phyloP scores from a whole-genome alignment of 306 rosid genomes.

The Quercus glauca region DNA sequence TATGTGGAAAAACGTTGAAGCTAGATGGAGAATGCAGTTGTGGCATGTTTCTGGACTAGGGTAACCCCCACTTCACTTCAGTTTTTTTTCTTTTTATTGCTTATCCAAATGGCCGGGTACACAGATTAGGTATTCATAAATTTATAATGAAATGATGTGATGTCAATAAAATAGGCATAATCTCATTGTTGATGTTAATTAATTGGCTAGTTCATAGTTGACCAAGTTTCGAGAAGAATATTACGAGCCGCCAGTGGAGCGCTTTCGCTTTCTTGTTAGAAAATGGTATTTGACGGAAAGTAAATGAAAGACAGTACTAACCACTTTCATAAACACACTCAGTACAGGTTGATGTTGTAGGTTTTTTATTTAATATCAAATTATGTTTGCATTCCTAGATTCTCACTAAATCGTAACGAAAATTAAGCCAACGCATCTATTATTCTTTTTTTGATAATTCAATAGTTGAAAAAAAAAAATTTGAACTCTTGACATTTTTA shows the following conservation, averaged over 20 bases:
- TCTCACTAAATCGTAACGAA: too few relatives aligned
- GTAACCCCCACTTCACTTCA: background rate
- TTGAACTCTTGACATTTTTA: too few relatives aligned
- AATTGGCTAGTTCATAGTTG: too few relatives aligned
- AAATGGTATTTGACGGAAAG: too few relatives aligned
- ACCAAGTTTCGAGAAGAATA: too few relatives aligned
- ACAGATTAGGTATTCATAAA: background rate
- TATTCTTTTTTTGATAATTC: too few relatives aligned
- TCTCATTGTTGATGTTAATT: background rate
- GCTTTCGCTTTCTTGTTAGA: background rate
- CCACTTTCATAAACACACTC: too few relatives aligned
- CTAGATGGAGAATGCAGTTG: background rate
- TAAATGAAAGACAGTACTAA: too few relatives aligned
- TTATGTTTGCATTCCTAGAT: too few relatives aligned
- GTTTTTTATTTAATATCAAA: too few relatives aligned
- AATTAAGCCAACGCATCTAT: too few relatives aligned
- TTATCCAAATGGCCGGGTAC: background rate
- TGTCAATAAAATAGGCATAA: background rate
- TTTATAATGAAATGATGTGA: background rate
- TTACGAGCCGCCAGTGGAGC: background rate
- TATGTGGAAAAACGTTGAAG: background rate
- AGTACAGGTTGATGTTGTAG: too few relatives aligned
- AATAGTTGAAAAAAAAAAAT: rapidly evolving
- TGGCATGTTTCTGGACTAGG: background rate
- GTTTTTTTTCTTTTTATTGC: background rate